These are phyloP conservation scores for Helotiales sp. DNA, from an alignment of 2,329 filamentous ascomycete genomes.

Conservation along the genomic window DNA sequence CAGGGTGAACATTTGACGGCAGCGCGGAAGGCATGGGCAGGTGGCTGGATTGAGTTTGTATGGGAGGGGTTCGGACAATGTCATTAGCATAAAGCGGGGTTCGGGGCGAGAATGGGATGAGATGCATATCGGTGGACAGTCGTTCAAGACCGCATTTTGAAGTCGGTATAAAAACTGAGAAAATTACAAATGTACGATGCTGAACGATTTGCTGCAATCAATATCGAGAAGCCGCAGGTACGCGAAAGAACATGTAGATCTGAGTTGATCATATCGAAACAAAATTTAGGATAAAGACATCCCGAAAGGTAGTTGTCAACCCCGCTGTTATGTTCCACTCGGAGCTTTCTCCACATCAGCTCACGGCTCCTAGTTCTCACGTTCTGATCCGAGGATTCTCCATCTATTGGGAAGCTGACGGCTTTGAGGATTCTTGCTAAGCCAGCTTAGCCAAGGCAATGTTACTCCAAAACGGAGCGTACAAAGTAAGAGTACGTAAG, in stretches of 20 bases:
- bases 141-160: too few species aligned
- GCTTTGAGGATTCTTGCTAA: background rate
- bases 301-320: background rate
- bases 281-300: too few species aligned
- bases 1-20: background rate
- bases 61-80: background rate
- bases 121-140: too few species aligned
- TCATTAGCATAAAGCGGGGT: background rate
- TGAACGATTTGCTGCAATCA: too few species aligned
- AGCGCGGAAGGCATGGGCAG: background rate
- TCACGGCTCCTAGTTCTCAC: too few species aligned
- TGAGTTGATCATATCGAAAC: too few species aligned
- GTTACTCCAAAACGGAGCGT: background rate
- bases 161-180: too few species aligned
- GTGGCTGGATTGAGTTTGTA: background rate
- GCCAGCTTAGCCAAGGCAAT: background rate
- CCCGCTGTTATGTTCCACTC: background rate
- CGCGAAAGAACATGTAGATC: too few species aligned
- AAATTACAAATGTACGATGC: too few species aligned
- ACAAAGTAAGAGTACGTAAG: background rate
- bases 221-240: too few species aligned
- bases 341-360: background rate
- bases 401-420: background rate
- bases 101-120: background rate
- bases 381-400: background rate